Conservation (phyloP, 495 filamentous ascomycete genomes). For the Penicillium alfredii region DNA sequence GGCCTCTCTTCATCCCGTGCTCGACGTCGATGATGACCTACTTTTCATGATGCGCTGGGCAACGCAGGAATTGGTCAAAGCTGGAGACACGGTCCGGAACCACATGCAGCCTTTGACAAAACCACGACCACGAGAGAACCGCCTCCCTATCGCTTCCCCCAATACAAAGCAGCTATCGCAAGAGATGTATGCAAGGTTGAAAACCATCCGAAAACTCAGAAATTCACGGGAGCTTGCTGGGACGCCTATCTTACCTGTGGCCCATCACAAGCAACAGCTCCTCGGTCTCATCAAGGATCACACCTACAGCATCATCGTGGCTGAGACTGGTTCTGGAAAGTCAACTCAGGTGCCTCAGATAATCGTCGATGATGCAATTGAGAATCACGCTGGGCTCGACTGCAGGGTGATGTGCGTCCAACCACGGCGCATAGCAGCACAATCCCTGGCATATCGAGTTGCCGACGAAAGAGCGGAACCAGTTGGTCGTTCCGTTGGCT, state of each 20-base stretch:
- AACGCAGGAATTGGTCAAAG: neutral
- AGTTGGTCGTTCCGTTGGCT: slow-evolving; percentile 47
- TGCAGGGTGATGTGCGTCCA: slow-evolving; percentile 48
- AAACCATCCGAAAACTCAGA: slow-evolving; percentile 1
- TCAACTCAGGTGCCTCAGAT: slow-evolving; percentile 60
- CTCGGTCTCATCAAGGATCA: slow-evolving; percentile 45
- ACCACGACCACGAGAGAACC: neutral
- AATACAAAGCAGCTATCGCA: too few species aligned
- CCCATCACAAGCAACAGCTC: slow-evolving; percentile 35
- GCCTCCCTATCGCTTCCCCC: neutral
- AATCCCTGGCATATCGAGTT: slow-evolving; percentile 48
- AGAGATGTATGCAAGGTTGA: too few species aligned
- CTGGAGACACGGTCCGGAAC: neutral
- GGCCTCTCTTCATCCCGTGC: neutral
- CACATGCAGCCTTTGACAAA: neutral
- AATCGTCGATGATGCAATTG: slow-evolving; percentile 47
- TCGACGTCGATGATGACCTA: slow-evolving; percentile 10
- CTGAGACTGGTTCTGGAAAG: slow-evolving; percentile 55
- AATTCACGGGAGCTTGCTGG: neutral
- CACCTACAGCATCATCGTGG: slow-evolving; percentile 48
- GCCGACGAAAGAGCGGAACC: slow-evolving; percentile 47
- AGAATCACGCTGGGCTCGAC: slow-evolving; percentile 4
- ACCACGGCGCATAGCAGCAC: slow-evolving; percentile 52
- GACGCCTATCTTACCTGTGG: slow-evolving; percentile 45
- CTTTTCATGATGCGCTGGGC: slow-evolving; percentile 5